Evolutionary conservation across 768 basidiomycete genomes (phyloP).

Genomic region (Gyrodon lividus): DNA sequence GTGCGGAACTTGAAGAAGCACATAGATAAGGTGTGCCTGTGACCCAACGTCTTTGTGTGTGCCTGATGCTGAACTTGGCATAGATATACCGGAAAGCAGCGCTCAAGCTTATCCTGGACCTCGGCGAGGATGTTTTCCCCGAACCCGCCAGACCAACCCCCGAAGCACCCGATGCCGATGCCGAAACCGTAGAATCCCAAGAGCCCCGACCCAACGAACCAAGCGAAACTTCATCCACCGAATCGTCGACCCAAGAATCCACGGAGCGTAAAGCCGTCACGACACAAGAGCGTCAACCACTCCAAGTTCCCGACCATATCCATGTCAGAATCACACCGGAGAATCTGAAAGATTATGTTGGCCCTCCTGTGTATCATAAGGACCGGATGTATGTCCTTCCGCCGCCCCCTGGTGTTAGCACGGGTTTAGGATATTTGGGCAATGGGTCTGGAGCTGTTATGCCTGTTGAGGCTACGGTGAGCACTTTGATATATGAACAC

Average conservation of each 20-base stretch:
- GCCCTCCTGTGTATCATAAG: slow-evolving; percentile 92
- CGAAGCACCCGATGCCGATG: slow-evolving; percentile 11
- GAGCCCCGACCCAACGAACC: slow-evolving; percentile 45
- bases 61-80: not conserved
- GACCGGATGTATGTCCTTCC: slow-evolving; percentile 81
- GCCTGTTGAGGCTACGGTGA: slow-evolving; percentile 92
- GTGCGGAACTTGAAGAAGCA: slow-evolving; percentile 97
- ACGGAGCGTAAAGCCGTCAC: slow-evolving; percentile 58
- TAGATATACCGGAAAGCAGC: slow-evolving; percentile 98
- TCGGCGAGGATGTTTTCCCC: slow-evolving; percentile 84
- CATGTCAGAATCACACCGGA: slow-evolving; percentile 81
- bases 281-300: slow-evolving; percentile 74
- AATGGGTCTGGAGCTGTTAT: slow-evolving; percentile 97
- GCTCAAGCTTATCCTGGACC: slow-evolving; percentile 83
- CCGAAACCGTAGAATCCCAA: slow-evolving; percentile 51
- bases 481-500: slow-evolving; percentile 23
- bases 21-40: slow-evolving; percentile 85
- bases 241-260: slow-evolving; percentile 19
- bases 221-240: slow-evolving; percentile 13
- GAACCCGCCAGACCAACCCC: slow-evolving; percentile 48
- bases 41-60: not conserved
- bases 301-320: slow-evolving; percentile 76
- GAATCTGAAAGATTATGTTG: slow-evolving; percentile 94
- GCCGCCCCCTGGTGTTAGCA: slow-evolving; percentile 91
- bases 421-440: slow-evolving; percentile 92